phyloP scores from a whole-genome alignment of 108 stramenopile species.

The Nitzschia sp. region DNA sequence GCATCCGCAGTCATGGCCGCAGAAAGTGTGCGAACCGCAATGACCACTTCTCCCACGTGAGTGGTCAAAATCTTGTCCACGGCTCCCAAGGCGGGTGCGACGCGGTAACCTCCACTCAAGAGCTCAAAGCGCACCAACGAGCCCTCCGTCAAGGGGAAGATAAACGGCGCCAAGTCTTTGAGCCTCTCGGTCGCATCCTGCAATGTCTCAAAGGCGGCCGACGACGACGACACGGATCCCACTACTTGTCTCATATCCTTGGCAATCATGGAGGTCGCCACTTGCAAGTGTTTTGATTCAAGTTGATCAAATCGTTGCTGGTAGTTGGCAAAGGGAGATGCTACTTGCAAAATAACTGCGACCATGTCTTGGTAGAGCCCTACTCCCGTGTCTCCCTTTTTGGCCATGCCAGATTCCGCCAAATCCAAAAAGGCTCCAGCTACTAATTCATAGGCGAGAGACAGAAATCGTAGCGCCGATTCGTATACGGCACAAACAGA shows the following conservation, averaged over 20 bases:
- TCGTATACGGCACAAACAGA: constrained; percentile 73
- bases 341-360: constrained; percentile 53
- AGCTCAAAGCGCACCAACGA: constrained; percentile 75
- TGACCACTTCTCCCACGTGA: constrained; percentile 70
- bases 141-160: constrained; percentile 73
- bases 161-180: constrained; percentile 64
- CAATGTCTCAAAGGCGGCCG: constrained; percentile 24
- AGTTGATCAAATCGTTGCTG: constrained; percentile 56
- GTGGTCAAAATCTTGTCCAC: constrained; percentile 66
- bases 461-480: constrained; percentile 79
- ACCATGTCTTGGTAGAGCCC: constrained; percentile 47
- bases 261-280: constrained; percentile 49
- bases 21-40: constrained; percentile 55
- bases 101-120: constrained; percentile 75
- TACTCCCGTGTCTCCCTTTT: constrained; percentile 33
- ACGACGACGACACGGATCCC: constrained; percentile 14
- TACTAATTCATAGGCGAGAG: constrained; percentile 77
- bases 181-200: constrained; percentile 66
- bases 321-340: constrained; percentile 75
- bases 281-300: constrained; percentile 60
- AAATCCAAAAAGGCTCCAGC: constrained; percentile 62
- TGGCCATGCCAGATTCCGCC: constrained; percentile 32
- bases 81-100: constrained; percentile 41
- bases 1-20: constrained; percentile 55
- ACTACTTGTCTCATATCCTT: constrained; percentile 67